These are phyloP conservation scores for Rhodotorula sp. DNA, from an alignment of 1,284 basidiomycete species.

Conservation along the genomic window DNA sequence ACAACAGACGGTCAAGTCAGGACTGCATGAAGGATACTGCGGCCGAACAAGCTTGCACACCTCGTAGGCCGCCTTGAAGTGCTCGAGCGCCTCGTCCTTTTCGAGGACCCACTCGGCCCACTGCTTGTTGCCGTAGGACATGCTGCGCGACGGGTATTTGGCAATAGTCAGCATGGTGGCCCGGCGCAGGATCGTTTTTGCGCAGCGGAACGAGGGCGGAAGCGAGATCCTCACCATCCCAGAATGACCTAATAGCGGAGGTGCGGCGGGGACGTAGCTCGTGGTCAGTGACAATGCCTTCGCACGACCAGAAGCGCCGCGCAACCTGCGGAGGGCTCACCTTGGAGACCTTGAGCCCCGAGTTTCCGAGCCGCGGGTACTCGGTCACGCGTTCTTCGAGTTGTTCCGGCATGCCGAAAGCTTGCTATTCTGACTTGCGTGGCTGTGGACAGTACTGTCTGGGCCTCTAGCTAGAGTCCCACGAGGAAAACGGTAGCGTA, in stretches of 20 bases:
- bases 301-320: not conserved
- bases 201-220: not conserved
- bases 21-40: not conserved
- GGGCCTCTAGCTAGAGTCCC: no score
- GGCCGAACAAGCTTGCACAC: constrained; percentile 39
- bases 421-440: no score
- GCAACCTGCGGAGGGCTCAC: constrained; percentile 11
- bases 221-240: not conserved
- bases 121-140: constrained; percentile 53
- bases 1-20: not conserved
- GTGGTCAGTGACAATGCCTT: no score
- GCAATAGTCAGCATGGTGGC: no score
- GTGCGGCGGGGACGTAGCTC: no score
- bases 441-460: no score
- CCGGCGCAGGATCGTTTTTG: no score
- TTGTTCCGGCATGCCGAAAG: not conserved
- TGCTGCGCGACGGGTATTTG: constrained; percentile 47
- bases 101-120: constrained; percentile 56
- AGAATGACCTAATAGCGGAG: constrained; percentile 1
- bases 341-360: constrained; percentile 58
- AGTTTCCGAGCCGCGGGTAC: constrained; percentile 55
- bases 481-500: no score
- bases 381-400: not conserved
- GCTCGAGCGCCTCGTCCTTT: constrained; percentile 59
- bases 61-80: constrained; percentile 60